Base-by-base conservation (phyloP, 805 yeast species). In the Millerozyma acaciae region DNA sequence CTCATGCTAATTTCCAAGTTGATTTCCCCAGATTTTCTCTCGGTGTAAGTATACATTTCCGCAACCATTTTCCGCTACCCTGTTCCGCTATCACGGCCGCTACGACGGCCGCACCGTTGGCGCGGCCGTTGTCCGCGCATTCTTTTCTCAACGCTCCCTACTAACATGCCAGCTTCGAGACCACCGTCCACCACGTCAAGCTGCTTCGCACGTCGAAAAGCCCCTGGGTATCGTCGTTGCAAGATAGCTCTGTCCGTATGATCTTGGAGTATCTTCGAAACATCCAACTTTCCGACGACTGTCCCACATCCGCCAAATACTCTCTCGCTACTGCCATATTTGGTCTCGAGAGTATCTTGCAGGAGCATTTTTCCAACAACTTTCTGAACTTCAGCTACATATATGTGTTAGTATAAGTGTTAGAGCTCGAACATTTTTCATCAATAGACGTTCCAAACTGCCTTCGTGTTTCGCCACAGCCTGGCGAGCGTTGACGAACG, bases 281-380 rank as follows among this genome's bases (percentile, higher is more conserved):
- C 10, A 20, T 28, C 8, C 32, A 28, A 14, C 20, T 28, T n/a
- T 9, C 20, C 8, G 17, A 5, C 8, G 25, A 28, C n/a, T 28
- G 32, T 16, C 32, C 32, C 8, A 10, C 13, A 13, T 18, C 16
- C 5, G 25, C 17, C 20, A 17, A 20, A 13, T 16, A 28, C 21
- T 28, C 32, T 3, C 15, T 28, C 8, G 25, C 13, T 9, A 18
- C 32, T 4, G 25, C 24, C 16, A 28, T 28, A 13, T 17, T 17
- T n/a, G 32, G 32, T 6, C 21, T 28, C n/a, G 32, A 28, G 22
- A n/a, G 10, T 21, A 19, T 28, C 10, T 25, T 28, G 15, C 32
- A 28, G 10, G 32, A 28, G 14, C 23, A 28, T 25, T 20, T 28
- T 20, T 9, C 15, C 10, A 28, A 19, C 15, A 14, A 19, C 24